These are phyloP conservation scores for Termitomyces sp. DNA, from an alignment of 768 basidiomycete genomes.

Conservation along the genomic window DNA sequence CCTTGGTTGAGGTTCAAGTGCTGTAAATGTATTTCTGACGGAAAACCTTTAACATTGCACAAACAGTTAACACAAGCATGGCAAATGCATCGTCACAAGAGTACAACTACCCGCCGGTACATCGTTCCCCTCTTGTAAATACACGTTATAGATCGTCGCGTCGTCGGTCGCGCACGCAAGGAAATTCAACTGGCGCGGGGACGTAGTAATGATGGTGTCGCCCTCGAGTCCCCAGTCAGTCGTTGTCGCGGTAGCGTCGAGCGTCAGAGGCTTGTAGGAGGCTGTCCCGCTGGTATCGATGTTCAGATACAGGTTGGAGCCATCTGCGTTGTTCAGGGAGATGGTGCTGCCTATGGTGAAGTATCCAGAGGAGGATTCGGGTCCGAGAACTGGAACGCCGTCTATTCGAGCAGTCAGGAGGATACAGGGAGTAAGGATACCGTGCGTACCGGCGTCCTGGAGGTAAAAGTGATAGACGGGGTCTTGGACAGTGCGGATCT, in stretches of 20 bases:
- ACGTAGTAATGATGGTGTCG: conserved; percentile 52
- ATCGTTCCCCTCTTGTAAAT: conserved; percentile 47
- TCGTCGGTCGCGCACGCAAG: conserved; percentile 41
- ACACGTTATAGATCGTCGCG: conserved; percentile 37
- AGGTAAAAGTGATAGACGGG: conserved; percentile 56
- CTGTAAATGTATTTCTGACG: too few relatives aligned
- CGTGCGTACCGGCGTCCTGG: conserved; percentile 36
- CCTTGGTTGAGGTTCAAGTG: too few relatives aligned
- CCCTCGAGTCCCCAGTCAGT: conserved; percentile 54
- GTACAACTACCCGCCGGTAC: conserved; percentile 34
- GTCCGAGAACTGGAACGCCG: conserved; percentile 44
- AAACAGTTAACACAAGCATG: conserved; percentile 34
- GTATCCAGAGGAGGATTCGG: conserved; percentile 42
- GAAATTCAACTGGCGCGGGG: conserved; percentile 49
- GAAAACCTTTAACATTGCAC: too few relatives aligned
- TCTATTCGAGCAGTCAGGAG: conserved; percentile 19
- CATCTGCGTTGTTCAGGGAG: conserved; percentile 34
- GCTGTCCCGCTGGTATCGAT: conserved; percentile 33
- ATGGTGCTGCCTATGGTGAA: conserved; percentile 47
- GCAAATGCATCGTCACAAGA: conserved; percentile 35
- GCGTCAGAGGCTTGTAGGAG: conserved; percentile 43
- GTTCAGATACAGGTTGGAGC: conserved; percentile 44
- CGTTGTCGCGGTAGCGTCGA: conserved; percentile 40
- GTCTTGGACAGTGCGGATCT: conserved; percentile 46
- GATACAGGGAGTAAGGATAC: background rate